Base-by-base conservation (phyloP, 495 filamentous ascomycete species). In the Pseudomonodictys pantanalensis region DNA sequence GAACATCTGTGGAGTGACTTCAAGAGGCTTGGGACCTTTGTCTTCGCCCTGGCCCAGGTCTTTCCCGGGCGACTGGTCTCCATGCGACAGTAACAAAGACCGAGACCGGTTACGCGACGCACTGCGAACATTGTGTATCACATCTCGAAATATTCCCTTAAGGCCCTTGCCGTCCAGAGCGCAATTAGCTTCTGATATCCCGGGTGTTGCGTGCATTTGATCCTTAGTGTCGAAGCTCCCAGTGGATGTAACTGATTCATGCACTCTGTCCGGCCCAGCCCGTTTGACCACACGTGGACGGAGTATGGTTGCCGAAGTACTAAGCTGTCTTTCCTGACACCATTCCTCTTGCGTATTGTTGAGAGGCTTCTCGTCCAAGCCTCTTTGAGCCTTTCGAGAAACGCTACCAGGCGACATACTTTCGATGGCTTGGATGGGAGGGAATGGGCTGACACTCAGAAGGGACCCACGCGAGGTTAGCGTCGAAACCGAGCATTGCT, bases 401-500 rank as follows among this genome's bases (percentile, higher is more conserved):
- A 24, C n/a, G 26, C 32, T 20, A 2, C 30, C 23, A 3, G 47
- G 42, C 25, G 42, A 47, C 18, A 45, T 23, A 25, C n/a, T 43
- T 22, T 50, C 48, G 49, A n/a, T 53, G 18, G 24, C 11, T 24
- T 24, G 15, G 39, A 42, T 9, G 18, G 33, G 44, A 41, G 58
- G 50, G 28, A 38, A 55, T 17, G 50, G 52, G 20, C 45, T 12
- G 23, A 28, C 38, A 22, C 51, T 50, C 15, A 50, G 30, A 29
- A 47, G 45, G 12, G 57, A 41, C 12, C 30, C 26, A 18, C 26
- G 46, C 10, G 46, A 57, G 43, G 24, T 43, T 22, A 62, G 30
- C 2, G 64, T 66, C 11, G 58, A 62, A 41, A 35, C 53, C 3
- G 64, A 62, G 29, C 24, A 32, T 28, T 46, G 58, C 48, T 66